Evolutionary conservation across 2,329 filamentous ascomycete genomes (phyloP), one percentile per base, ranked within the genome.

Genomic region (Phialemonium atrogriseum): DNA sequence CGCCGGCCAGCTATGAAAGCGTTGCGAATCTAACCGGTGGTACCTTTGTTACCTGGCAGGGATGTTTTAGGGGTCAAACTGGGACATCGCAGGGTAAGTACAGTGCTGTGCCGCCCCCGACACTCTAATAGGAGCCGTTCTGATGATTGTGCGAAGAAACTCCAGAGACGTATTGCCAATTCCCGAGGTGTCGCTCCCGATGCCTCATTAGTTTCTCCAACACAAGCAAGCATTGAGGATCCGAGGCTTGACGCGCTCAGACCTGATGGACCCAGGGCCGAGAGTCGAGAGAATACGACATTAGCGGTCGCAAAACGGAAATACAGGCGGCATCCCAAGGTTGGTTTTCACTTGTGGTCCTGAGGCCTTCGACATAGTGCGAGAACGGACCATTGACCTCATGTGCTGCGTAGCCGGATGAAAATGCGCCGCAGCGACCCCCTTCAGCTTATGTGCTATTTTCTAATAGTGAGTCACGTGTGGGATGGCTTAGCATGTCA

Each of bases 381-480:
- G n/a, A n/a, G 26, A 17, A 28, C 8, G 11, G 7, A 8, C 24
- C 7, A 12, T 12, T 9, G 8, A 26, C 7, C 7, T 14, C 7
- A 7, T 25, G 5, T 23, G 9, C 19, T 32, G 20, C n/a, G 7
- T 24, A 85, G 75, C 68, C 82, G 4, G 84, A 91, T 44, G 80
- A 86, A 36, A 77, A 84, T 58, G 84, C 84, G 1, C 84, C 84
- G 2, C 83, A 88, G 48, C 68, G 84, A 15, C 82, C 84, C 2
- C 81, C 83, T 0, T 89, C 84, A 5, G 84, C 84, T 30, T 89
- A 89, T 57, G 84, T 89, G 10, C 71, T 89, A 11, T 91, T 91
- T 49, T 88, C 84, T 1, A 89, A 89, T 46, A 84, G 80, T 84
- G 56, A 62, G 79, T 66, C 19, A 6, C 30, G 22, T 27, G 34